Evolutionary conservation across 164 flowering plant genomes (phyloP).

Genomic region (Umbellularia californica): DNA sequence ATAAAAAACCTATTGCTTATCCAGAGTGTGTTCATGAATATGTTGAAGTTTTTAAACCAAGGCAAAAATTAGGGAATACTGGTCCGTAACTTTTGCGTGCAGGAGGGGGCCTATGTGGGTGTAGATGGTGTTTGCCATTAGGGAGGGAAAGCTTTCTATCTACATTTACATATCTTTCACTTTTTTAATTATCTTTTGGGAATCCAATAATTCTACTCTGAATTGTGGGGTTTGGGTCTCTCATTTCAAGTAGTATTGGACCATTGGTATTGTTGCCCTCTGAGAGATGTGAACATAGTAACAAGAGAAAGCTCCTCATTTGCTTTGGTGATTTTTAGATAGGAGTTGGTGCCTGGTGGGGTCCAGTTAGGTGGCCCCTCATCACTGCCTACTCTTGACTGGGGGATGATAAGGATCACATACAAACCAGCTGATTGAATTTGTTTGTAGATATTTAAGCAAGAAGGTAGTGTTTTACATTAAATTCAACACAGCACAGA

Average conservation of each 20-base stretch:
- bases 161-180: background rate
- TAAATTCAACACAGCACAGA: too few relatives aligned
- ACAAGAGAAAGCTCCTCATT: background rate
- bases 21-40: too few relatives aligned
- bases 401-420: too few relatives aligned
- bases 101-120: slow-evolving; percentile 28
- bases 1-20: too few relatives aligned
- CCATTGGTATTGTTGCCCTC: background rate
- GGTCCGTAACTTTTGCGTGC: slow-evolving; percentile 38
- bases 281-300: background rate
- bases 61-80: slow-evolving; percentile 28
- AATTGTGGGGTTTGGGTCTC: background rate
- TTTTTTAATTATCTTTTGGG: background rate
- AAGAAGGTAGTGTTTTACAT: too few relatives aligned
- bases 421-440: too few relatives aligned
- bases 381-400: too few relatives aligned
- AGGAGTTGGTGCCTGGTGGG: background rate
- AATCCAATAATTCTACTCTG: background rate
- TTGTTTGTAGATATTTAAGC: too few relatives aligned
- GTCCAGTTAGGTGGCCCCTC: too few relatives aligned
- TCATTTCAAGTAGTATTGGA: too few relatives aligned
- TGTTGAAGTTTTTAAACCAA: too few relatives aligned
- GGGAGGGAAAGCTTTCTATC: slow-evolving; percentile 14
- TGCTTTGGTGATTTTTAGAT: background rate
- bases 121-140: slow-evolving; percentile 48